phyloP scores from a whole-genome alignment of 1,284 basidiomycete species.

The Cystobasidium slooffiae region DNA sequence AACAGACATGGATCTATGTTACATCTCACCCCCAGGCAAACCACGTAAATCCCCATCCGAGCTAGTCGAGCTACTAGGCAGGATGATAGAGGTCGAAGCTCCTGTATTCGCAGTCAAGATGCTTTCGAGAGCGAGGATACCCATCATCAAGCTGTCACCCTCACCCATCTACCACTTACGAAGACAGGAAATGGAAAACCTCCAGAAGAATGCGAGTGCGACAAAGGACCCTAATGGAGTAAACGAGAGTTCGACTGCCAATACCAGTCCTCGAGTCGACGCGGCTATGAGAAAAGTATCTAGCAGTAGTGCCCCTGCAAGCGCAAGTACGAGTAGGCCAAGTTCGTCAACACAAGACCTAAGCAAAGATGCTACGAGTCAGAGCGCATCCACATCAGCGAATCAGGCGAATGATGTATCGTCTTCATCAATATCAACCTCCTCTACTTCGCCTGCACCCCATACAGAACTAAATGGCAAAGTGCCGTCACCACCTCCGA shows the following conservation, averaged over 20 bases:
- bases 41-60: slow-evolving; percentile 74
- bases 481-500: slow-evolving; percentile 82
- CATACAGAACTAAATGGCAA: slow-evolving; percentile 51
- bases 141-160: slow-evolving; percentile 87
- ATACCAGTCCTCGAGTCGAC: too few species aligned
- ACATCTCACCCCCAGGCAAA: slow-evolving; percentile 76
- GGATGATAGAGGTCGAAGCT: slow-evolving; percentile 81
- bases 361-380: not conserved
- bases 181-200: not conserved
- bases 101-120: slow-evolving; percentile 98
- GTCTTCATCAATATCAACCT: not conserved
- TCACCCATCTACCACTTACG: slow-evolving; percentile 31
- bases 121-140: slow-evolving; percentile 93
- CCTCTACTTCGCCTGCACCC: slow-evolving; percentile 7
- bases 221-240: not conserved
- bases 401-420: not conserved
- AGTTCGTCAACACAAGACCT: not conserved
- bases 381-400: not conserved
- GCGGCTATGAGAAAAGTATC: not conserved
- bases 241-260: too few species aligned
- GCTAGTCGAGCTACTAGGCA: slow-evolving; percentile 90
- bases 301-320: not conserved
- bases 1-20: slow-evolving; percentile 96
- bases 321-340: slow-evolving; percentile 1
- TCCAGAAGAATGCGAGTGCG: not conserved